Evolutionary conservation across 257 asterid genomes (phyloP), one percentile per base, ranked within the genome.

Genomic region (Nicotiana tabacum): DNA sequence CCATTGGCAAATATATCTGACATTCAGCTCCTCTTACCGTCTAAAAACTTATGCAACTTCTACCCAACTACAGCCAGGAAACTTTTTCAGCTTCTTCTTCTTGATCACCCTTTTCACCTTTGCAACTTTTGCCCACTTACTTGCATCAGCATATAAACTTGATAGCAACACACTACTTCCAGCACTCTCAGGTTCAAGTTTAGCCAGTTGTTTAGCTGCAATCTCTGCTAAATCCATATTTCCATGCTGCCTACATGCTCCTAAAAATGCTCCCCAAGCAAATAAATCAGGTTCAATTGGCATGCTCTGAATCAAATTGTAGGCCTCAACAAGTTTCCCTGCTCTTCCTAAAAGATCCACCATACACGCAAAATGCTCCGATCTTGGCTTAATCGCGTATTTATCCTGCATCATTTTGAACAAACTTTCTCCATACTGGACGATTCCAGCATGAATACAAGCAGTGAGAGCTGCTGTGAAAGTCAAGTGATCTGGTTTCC

Each of bases 181-280:
- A 9, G 91, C 85, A 85, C 92, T 89, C 84, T 83, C 88, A 1
- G 97, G 97, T 85, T 93, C 97, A 57, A 93, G 92, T 84, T 84
- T 85, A 37, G 87, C 89, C 87, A 93, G 65, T 32, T 82, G 29
- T 37, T 90, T 80, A 4, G 89, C 93, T 13, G 97, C 98, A 67
- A 88, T 67, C 85, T 90, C 95, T 7, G 96, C 98, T 16, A 92
- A 53, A 77, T 85, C 89, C 16, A 92, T 69, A 29, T 86, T 78
- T 7, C 87, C 89, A 30, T 91, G 91, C 70, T 87, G 91, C 83
- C 84, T 90, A 46, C 98, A 94, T 0, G 96, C 94, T 84, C 97
- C 97, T 82, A 94, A 83, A 29, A 94, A 84, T 2, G 96, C 95
- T 55, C 95, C 97, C 98, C 98, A 94, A 33, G 90, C 92, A 56